Evolutionary conservation across 495 filamentous ascomycete genomes (phyloP).

Genomic region (Aspergillus affinis): DNA sequence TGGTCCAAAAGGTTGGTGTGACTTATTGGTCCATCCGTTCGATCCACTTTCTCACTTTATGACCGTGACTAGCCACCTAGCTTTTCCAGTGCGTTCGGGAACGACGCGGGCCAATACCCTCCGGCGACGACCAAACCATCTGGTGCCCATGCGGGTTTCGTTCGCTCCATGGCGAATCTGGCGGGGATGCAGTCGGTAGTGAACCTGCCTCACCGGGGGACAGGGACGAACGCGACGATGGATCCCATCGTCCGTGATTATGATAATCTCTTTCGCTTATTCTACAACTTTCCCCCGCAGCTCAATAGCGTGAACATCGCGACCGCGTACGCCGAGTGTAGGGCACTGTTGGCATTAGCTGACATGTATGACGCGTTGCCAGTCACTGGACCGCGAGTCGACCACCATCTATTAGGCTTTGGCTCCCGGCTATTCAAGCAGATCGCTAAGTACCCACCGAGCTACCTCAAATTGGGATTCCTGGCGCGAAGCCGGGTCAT

Average conservation of each 20-base stretch:
- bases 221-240: slow-evolving; percentile 48
- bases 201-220: slow-evolving; percentile 37
- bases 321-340: slow-evolving; percentile 88
- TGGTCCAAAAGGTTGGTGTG: slow-evolving; percentile 71
- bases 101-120: slow-evolving; percentile 46
- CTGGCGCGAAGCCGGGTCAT: slow-evolving; percentile 80
- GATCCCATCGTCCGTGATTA: slow-evolving; percentile 79
- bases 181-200: slow-evolving; percentile 56
- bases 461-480: slow-evolving; percentile 86
- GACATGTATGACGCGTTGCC: slow-evolving; percentile 90
- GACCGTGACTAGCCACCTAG: slow-evolving; percentile 35
- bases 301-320: slow-evolving; percentile 85
- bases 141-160: slow-evolving; percentile 62
- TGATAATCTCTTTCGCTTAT: slow-evolving; percentile 88
- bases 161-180: slow-evolving; percentile 81
- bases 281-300: slow-evolving; percentile 84
- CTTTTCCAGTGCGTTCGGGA: slow-evolving; percentile 50
- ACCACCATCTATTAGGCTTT: slow-evolving; percentile 90
- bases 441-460: slow-evolving; percentile 89
- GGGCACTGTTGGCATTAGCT: slow-evolving; percentile 76
- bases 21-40: not conserved
- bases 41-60: not conserved
- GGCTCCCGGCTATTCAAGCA: slow-evolving; percentile 87
- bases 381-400: slow-evolving; percentile 84
- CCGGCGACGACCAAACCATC: slow-evolving; percentile 54